A percentile compares a stretch with the other conserved stretches of the same genome.
phyloP scores from a whole-genome alignment of 345 rosid species.

The Arabidopsis thaliana region TAIR10.1 NC_003070.9:21329501-21330000 shows the following conservation, averaged over 20 bases:
- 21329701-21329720: slow-evolving; percentile 27
- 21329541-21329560: slow-evolving; percentile 45
- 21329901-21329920: slow-evolving; percentile 32
- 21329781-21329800: slow-evolving; percentile 25
- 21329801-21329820: slow-evolving; percentile 48
- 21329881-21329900: slow-evolving; percentile 34
- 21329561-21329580: slow-evolving; percentile 40
- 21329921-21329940: slow-evolving; percentile 29
- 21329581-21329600: slow-evolving; percentile 20
- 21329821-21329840: slow-evolving; percentile 36
- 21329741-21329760: no score
- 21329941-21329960: not conserved
- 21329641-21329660: slow-evolving; percentile 13
- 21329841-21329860: slow-evolving; percentile 18
- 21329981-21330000: not conserved
- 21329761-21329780: not conserved
- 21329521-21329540: slow-evolving; percentile 39
- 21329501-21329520: slow-evolving; percentile 36
- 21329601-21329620: slow-evolving; percentile 37
- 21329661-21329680: slow-evolving; percentile 23
- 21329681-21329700: slow-evolving; percentile 24
- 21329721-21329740: not conserved
- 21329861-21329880: slow-evolving; percentile 44
- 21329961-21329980: slow-evolving; percentile 6
- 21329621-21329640: slow-evolving; percentile 27